Base-by-base conservation (phyloP, 2,329 filamentous ascomycete species). In the Hymenotorrendiella dingleyae region DNA sequence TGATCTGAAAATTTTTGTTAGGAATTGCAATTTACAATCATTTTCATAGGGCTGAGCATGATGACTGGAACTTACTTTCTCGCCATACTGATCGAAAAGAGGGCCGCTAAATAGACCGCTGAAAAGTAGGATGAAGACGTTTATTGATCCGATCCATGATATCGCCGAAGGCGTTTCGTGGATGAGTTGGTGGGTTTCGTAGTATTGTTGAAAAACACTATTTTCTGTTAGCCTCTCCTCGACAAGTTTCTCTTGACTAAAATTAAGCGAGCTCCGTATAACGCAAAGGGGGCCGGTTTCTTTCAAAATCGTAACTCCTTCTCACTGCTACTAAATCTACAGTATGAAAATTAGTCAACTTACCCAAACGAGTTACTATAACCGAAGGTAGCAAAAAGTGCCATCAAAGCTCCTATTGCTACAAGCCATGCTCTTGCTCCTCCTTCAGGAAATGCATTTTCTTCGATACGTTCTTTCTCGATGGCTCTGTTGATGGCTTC, bases 61-160 rank as follows among this genome's bases (percentile, higher is more conserved):
- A n/a, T n/a, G n/a, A n/a, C n/a, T n/a, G n/a, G n/a, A n/a, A n/a
- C n/a, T n/a, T n/a, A 54, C 54, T 22, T 71, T 71, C 0, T 80
- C 76, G 6, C 83, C 82, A 46, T 77, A 74, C 41, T 66, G 72
- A 55, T 86, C 83, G 52, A 73, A 83, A 0, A 82, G 36, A 19
- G 73, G 76, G 2, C 82, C 82, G 1, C 57, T 50, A 12, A 82
- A 69, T 6, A 84, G 54, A 0, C 76, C 76, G 50, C 70, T 53
- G 3, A 55, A 51, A 26, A 63, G 57, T 61, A 82, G 67, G 50
- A 76, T 67, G 54, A 73, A 75, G 16, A 70, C 62, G 43, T 79
- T 69, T 0, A 79, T 54, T 0, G 76, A 76, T 0, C 74, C 69
- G 32, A 81, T 80, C 78, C 77, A 82, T 12, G 76, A 65, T 17